Conservation (phyloP, 176 grass and related monocot species). For the Tillandsia fasciculata region DNA sequence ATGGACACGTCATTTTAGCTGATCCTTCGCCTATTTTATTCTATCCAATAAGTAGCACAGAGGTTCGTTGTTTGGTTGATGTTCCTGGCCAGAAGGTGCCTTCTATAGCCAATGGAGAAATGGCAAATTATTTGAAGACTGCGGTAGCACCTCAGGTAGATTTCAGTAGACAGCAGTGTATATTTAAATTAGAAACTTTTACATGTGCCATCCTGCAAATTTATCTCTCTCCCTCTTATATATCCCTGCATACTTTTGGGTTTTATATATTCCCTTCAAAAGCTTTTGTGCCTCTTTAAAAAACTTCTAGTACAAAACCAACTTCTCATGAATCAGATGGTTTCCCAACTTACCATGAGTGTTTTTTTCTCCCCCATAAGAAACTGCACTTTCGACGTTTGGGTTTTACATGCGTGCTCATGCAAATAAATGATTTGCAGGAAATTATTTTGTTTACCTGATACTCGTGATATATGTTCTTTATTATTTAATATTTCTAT, state of each 20-base stretch:
- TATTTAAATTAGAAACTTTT: background rate
- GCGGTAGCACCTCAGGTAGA: conserved; percentile 88
- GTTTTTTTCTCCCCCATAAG: too few species aligned
- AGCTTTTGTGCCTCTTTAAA: too few species aligned
- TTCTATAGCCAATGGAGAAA: conserved; percentile 83
- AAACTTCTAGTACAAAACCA: too few species aligned
- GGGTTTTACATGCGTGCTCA: background rate
- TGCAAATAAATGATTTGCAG: background rate
- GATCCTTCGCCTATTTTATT: conserved; percentile 97
- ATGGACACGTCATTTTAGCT: conserved; percentile 93
- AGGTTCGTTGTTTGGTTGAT: conserved; percentile 93
- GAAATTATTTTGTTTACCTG: background rate
- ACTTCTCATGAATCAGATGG: too few species aligned
- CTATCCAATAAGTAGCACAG: conserved; percentile 93
- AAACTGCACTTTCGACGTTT: background rate
- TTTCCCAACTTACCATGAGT: too few species aligned
- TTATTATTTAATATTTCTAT: background rate
- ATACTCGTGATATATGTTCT: background rate
- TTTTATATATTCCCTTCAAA: too few species aligned
- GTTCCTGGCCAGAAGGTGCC: conserved; percentile 95
- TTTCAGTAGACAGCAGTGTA: background rate
- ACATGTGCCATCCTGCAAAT: too few species aligned
- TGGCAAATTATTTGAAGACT: conserved; percentile 92
- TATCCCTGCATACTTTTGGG: too few species aligned
- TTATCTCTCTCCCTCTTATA: too few species aligned